These are phyloP conservation scores for Globisporangium solare DNA, from an alignment of 352 stramenopile species.

Conservation along the genomic window DNA sequence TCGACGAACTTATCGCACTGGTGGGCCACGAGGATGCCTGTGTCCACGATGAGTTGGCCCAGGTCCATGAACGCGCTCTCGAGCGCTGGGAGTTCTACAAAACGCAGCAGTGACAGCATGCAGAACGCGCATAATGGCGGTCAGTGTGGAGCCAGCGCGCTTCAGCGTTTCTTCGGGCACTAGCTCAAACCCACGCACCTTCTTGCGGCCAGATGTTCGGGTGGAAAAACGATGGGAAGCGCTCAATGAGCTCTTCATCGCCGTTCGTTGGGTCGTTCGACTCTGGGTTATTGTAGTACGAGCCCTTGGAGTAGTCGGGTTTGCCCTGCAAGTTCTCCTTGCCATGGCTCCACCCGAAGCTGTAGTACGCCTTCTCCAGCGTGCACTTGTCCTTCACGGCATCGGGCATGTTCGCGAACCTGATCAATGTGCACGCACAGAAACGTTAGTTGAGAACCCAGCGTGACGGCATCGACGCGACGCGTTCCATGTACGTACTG, in stretches of 20 bases:
- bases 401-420: slow-evolving; percentile 74
- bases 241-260: slow-evolving; percentile 68
- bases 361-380: slow-evolving; percentile 89
- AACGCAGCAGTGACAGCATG: not conserved
- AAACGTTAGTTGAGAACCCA: too few relatives aligned
- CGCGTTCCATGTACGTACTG: slow-evolving; percentile 27
- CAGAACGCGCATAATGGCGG: not conserved
- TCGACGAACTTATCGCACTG: slow-evolving; percentile 92
- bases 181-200: slow-evolving; percentile 5
- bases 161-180: slow-evolving; percentile 7
- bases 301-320: slow-evolving; percentile 93
- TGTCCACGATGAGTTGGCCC: slow-evolving; percentile 90
- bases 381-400: slow-evolving; percentile 79
- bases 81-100: slow-evolving; percentile 63
- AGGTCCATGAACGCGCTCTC: slow-evolving; percentile 90
- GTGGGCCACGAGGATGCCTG: slow-evolving; percentile 86
- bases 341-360: slow-evolving; percentile 94
- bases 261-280: slow-evolving; percentile 77
- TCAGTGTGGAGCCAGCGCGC: slow-evolving; percentile 12
- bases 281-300: slow-evolving; percentile 97
- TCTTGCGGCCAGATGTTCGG: slow-evolving; percentile 91
- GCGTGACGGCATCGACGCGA: not conserved
- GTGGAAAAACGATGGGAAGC: slow-evolving; percentile 90
- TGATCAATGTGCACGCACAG: not conserved
- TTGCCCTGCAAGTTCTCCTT: slow-evolving; percentile 94